Percentiles rank a stretch among this genome's conserved stretches.
Evolutionary conservation across 2,329 filamentous ascomycete species (phyloP).

Genomic region (Exserohilum rostratum): DNA sequence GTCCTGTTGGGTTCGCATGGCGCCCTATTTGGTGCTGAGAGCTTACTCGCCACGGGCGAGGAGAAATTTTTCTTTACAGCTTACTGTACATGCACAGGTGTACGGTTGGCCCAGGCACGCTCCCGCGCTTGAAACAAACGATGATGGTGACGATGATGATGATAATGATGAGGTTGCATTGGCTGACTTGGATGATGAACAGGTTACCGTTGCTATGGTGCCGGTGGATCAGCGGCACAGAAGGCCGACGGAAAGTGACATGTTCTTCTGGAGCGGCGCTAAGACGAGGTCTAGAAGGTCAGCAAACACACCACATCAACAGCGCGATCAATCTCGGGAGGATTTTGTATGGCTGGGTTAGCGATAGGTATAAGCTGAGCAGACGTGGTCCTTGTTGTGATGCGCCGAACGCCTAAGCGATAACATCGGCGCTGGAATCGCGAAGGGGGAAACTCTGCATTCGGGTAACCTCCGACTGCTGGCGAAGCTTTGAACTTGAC

Average conservation of each 20-base stretch:
- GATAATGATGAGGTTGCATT: not conserved
- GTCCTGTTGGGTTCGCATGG: no score
- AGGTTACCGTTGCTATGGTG: not conserved
- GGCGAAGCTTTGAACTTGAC: not conserved
- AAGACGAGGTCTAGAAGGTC: conserved; percentile 2
- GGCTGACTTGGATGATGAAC: not conserved
- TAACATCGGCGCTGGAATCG: not conserved
- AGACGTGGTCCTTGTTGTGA: not conserved
- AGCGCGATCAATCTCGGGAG: conserved; percentile 7
- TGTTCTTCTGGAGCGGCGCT: conserved; percentile 8
- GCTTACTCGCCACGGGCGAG: no score
- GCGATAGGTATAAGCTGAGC: not conserved
- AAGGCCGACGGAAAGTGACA: not conserved
- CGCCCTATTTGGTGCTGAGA: no score
- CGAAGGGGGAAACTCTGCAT: not conserved
- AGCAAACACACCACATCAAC: not conserved
- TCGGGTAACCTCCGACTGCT: not conserved
- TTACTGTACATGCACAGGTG: no score
- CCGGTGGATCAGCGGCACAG: not conserved
- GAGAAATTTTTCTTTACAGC: no score
- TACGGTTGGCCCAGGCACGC: no score
- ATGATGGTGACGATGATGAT: not conserved
- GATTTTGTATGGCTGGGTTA: conserved; percentile 1
- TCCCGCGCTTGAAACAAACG: not conserved
- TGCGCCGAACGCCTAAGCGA: not conserved